Base-by-base conservation (phyloP, 2,329 filamentous ascomycete species). In the Raffaelea arxii region DNA sequence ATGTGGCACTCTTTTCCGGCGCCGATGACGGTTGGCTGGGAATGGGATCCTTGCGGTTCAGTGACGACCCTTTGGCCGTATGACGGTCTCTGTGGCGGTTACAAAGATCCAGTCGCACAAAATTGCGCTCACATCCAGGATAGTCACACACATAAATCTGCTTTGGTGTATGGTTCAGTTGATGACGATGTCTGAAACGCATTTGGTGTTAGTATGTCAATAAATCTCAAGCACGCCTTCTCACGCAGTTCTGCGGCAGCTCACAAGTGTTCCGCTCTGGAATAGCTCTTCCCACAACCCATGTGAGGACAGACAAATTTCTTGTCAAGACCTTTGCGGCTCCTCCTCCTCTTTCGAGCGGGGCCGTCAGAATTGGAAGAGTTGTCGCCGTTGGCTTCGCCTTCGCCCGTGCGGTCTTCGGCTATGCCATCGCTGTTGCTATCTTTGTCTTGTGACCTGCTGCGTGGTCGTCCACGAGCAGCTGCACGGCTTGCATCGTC, bases 71-170 rank as follows among this genome's bases (percentile, higher is more conserved):
- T 58, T 86, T 84, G 44, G 84, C 85, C 12, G 81, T 86, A 64
- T 91, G 86, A 38, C 86, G 78, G 61, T 91, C 86, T 60, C 82
- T 78, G 64, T 92, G 86, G 37, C 86, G 82, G 59, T 92, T 84
- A 60, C 92, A 89, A 49, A 98, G 73, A 63, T 98, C 92, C 54
- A 94, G 87, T 52, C 92, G 82, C 48, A 97, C 91, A 67, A 97
- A 98, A 25, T 86, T 83, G 44, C 91, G 84, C 50, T 82, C 80
- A 65, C 92, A 98, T 59, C 90, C 88, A 19, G 87, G 86, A 58
- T 90, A 95, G 59, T 94, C 87, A 70, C 92, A 97, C 59, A 80
- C 80, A 62, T 94, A 97, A 46, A 95, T 94, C 61, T 94, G 87
- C 66, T 96, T 96, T 18, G 91, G 91, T 48, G 86, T 84, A 66